Conservation (phyloP, 2,329 filamentous ascomycete species). For the Teratosphaeria destructans region DNA sequence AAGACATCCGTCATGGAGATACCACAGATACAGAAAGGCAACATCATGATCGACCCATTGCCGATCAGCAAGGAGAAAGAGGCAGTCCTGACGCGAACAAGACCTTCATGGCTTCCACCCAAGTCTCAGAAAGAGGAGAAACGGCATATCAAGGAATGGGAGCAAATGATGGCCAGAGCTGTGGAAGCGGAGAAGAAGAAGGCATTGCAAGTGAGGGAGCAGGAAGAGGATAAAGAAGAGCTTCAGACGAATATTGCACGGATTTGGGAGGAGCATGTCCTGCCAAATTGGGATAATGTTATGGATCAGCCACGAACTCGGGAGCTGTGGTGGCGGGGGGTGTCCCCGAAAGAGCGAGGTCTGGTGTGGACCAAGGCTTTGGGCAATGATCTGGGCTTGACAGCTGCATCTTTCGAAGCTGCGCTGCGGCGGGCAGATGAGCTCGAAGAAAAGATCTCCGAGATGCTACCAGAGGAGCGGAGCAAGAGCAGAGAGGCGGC, state of each 20-base stretch:
- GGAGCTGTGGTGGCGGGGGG: slow-evolving; percentile 73
- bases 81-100: slow-evolving; percentile 64
- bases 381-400: slow-evolving; percentile 62
- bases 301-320: slow-evolving; percentile 58
- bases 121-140: slow-evolving; percentile 87
- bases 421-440: slow-evolving; percentile 58
- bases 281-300: slow-evolving; percentile 66
- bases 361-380: slow-evolving; percentile 61
- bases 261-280: slow-evolving; percentile 66
- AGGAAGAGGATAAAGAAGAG: slow-evolving; percentile 42
- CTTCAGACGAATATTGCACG: slow-evolving; percentile 40
- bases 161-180: slow-evolving; percentile 64
- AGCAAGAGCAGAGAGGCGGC: slow-evolving; percentile 42
- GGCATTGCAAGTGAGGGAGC: slow-evolving; percentile 39
- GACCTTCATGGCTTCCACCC: slow-evolving; percentile 74
- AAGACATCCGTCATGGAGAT: slow-evolving; percentile 34
- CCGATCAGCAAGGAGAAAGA: slow-evolving; percentile 82
- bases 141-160: slow-evolving; percentile 75
- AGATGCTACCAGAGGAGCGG: slow-evolving; percentile 33
- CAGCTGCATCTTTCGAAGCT: slow-evolving; percentile 56
- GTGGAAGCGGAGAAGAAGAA: slow-evolving; percentile 47
- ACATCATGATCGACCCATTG: slow-evolving; percentile 75
- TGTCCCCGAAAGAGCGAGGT: slow-evolving; percentile 60
- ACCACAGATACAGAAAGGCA: slow-evolving; percentile 54
- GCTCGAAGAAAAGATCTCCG: slow-evolving; percentile 46